Percentiles rank a stretch among this genome's conserved stretches.
Evolutionary conservation across 352 stramenopile genomes (phyloP).

Genomic region (Globisporangium emineosum): DNA sequence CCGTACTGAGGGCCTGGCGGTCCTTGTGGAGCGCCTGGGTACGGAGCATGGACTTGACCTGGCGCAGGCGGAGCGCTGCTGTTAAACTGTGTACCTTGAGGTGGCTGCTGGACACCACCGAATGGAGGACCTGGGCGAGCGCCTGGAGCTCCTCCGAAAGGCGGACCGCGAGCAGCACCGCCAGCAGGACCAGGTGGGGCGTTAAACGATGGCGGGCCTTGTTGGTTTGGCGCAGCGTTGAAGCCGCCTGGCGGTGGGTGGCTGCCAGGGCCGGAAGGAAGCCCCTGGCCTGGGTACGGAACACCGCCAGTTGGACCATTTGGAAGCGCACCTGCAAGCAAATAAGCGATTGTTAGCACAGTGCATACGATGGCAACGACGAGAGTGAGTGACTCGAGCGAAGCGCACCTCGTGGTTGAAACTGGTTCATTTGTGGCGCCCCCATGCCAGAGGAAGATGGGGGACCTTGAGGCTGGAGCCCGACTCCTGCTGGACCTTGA

Average conservation of each 20-base stretch:
- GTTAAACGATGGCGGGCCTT: constrained; percentile 12
- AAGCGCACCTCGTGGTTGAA: constrained; percentile 27
- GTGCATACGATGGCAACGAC: not conserved
- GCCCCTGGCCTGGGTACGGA: constrained; percentile 23
- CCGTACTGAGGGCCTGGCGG: constrained; percentile 13
- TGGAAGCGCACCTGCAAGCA: constrained; percentile 12
- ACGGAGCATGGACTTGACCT: constrained; percentile 10
- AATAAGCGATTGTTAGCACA: not conserved
- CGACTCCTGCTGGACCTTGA: constrained; percentile 14
- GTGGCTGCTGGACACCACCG: constrained; percentile 16
- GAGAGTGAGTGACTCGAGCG: not conserved
- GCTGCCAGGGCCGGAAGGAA: constrained; percentile 11
- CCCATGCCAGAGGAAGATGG: constrained; percentile 35
- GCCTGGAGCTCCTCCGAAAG: constrained; percentile 12
- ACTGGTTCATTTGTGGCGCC: constrained; percentile 41
- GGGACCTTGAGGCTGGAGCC: constrained; percentile 16
- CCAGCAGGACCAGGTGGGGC: constrained; percentile 19
- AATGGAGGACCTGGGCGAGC: constrained; percentile 13
- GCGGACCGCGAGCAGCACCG: constrained; percentile 11
- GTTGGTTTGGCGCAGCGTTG: constrained; percentile 13
- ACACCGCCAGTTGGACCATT: constrained; percentile 25
- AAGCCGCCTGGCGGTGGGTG: constrained; percentile 13
- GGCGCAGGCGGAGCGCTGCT: constrained; percentile 3
- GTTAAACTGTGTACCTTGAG: constrained; percentile 7
- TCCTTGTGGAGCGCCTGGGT: constrained; percentile 17